Evolutionary conservation across 441 rosid species (phyloP).

Genomic region (Sinapis alba): DNA sequence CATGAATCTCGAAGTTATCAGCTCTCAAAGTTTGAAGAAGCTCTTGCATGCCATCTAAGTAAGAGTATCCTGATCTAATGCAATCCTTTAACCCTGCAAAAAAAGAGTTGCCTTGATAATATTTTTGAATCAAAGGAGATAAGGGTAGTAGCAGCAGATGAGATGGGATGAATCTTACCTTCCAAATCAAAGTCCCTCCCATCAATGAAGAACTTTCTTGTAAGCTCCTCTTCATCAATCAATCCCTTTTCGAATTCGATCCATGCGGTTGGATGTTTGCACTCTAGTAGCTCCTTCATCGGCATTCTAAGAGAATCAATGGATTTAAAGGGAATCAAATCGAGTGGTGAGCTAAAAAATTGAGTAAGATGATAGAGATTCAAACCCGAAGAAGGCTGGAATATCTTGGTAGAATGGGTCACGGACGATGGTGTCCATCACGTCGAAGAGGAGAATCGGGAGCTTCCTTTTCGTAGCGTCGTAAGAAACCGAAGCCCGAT

Average conservation of each 20-base stretch:
- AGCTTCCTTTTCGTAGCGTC: conserved; percentile 50
- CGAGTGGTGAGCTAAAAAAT: conserved; percentile 14
- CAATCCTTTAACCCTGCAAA: conserved; percentile 73
- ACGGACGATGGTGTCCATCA: conserved; percentile 95
- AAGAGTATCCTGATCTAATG: conserved; percentile 69
- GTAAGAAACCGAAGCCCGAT: not conserved
- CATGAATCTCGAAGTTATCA: conserved; percentile 82
- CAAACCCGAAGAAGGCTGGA: not conserved
- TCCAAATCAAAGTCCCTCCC: conserved; percentile 82
- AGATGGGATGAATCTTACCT: conserved; percentile 47
- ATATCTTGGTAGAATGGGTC: conserved; percentile 30
- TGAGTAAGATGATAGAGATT: not conserved
- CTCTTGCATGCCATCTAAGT: conserved; percentile 73
- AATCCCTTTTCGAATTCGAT: conserved; percentile 81
- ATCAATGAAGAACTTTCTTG: conserved; percentile 73
- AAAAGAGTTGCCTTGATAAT: not conserved
- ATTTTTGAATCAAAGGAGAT: not conserved
- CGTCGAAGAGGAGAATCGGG: conserved; percentile 78
- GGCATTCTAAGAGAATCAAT: conserved; percentile 80
- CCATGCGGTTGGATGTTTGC: conserved; percentile 91
- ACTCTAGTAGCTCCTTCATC: conserved; percentile 65
- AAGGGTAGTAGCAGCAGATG: no score
- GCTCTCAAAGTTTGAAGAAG: conserved; percentile 62
- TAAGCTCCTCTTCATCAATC: conserved; percentile 77
- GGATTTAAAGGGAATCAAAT: not conserved